These are phyloP conservation scores for Monosporozyma solicola DNA, from an alignment of 805 yeast species.

Conservation along the genomic window DNA sequence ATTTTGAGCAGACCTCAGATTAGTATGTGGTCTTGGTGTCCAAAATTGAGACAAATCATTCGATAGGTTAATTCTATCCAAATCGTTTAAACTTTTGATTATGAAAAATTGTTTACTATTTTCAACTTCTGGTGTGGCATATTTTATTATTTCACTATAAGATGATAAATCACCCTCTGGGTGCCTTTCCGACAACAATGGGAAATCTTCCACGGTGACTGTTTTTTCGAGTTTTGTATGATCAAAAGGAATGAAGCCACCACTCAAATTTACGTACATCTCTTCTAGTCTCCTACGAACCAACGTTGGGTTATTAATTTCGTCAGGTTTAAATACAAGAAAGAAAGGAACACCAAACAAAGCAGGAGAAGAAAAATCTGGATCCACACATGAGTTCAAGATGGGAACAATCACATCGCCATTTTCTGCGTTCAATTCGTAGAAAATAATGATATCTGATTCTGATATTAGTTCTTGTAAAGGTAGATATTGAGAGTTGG, in stretches of 20 bases:
- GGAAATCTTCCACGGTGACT: slow-evolving; percentile 29
- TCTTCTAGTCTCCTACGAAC: slow-evolving; percentile 51
- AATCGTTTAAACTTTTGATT: slow-evolving; percentile 10
- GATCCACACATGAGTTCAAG: slow-evolving; percentile 36
- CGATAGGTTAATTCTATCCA: neutral
- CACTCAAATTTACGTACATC: slow-evolving; percentile 40
- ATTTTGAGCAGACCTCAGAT: slow-evolving; percentile 10
- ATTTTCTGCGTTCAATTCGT: slow-evolving; percentile 37
- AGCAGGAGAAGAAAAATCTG: slow-evolving; percentile 34
- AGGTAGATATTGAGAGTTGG: slow-evolving; percentile 46
- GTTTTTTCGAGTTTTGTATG: slow-evolving; percentile 4
- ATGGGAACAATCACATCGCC: slow-evolving; percentile 56
- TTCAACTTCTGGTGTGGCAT: slow-evolving; percentile 9
- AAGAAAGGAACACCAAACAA: slow-evolving; percentile 75
- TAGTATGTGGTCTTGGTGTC: slow-evolving; percentile 18
- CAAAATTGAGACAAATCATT: slow-evolving; percentile 10
- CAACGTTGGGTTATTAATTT: slow-evolving; percentile 45
- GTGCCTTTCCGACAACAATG: slow-evolving; percentile 23
- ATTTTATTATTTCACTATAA: slow-evolving; percentile 12
- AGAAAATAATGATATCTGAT: slow-evolving; percentile 58
- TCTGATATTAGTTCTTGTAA: slow-evolving; percentile 55
- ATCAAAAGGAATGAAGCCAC: slow-evolving; percentile 30
- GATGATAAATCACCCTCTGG: slow-evolving; percentile 16
- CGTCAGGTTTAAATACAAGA: slow-evolving; percentile 45
- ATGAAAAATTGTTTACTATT: slow-evolving; percentile 15